Base-by-base conservation (phyloP, 2,329 filamentous ascomycete species). In the Trichoderma sp. region DNA sequence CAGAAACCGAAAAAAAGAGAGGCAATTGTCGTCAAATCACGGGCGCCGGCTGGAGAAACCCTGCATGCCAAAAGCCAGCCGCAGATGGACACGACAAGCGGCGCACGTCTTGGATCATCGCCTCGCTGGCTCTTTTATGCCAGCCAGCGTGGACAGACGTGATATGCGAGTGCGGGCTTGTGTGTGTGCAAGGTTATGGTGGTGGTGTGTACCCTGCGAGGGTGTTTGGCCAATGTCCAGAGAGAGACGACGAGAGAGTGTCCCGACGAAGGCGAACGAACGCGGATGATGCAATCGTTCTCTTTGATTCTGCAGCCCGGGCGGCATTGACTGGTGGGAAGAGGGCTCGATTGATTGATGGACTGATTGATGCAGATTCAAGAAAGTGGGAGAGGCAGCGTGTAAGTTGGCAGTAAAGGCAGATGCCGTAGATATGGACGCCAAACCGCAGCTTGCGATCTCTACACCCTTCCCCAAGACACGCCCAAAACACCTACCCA, bases 1-100 rank as follows among this genome's bases (percentile, higher is more conserved):
- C 27, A 16, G 40, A n/a, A 35, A 33, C 6, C 7, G 31, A 33
- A 33, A 33, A 19, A 27, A 37, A 6, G 56, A 58, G 56, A 58
- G 33, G 33, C 29, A 37, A 62, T 49, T 37, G 61, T 49, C 37
- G 62, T 40, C 70, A 70, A 71, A 71, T 68, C 68, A 72, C 62
- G 55, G 55, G 37, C 43, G 59, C 53, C 35, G 66, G 27, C 76
- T 73, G 74, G 76, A 74, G 74, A 75, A 43, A 75, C 72, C 75
- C 76, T 76, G 75, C 74, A 70, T 55, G 65, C 27, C 43, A 55
- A 69, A 69, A 62, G 65, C 71, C 71, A 72, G 70, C 71, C 68
- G 65, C 59, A 67, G 68, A 61, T 70, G 68, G 71, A 74, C 74
- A 75, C 71, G 72, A 73, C 72, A 65, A 40, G 64, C 33, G 60